phyloP scores from a whole-genome alignment of 805 yeast species.

The Wickerhamiella sergipiensis region DNA sequence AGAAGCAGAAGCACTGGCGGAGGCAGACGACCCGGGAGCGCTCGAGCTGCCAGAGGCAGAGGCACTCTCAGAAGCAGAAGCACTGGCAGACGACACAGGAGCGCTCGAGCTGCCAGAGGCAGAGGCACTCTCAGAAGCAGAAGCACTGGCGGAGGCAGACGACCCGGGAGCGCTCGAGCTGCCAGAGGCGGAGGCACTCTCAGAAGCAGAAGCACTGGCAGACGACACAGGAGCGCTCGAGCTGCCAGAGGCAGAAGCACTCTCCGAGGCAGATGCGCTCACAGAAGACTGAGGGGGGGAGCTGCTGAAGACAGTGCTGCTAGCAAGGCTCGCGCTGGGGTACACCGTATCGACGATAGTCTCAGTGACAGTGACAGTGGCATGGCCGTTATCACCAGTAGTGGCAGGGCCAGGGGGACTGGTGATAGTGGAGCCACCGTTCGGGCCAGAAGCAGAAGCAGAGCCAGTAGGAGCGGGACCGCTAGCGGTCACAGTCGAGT shows the following conservation, averaged over 20 bases:
- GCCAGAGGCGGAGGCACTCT: background rate
- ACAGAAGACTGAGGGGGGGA: too few relatives aligned
- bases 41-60: background rate
- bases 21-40: background rate
- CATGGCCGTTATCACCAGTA: background rate
- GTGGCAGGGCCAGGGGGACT: background rate
- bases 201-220: background rate
- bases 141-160: background rate
- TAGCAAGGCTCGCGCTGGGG: background rate
- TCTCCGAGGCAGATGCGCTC: too few relatives aligned
- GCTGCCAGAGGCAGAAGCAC: background rate
- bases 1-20: background rate
- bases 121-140: background rate
- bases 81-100: too few relatives aligned
- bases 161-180: too few relatives aligned
- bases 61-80: too few relatives aligned
- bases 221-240: background rate
- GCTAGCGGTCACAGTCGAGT: background rate
- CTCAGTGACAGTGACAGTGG: constrained; percentile 1
- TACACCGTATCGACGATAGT: background rate
- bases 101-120: too few relatives aligned
- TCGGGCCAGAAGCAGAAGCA: background rate
- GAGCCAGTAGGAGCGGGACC: background rate
- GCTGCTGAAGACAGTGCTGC: background rate
- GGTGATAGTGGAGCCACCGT: background rate